Evolutionary conservation across 2,329 filamentous ascomycete genomes (phyloP).

Genomic region (Phyllosticta paracitricarpa): DNA sequence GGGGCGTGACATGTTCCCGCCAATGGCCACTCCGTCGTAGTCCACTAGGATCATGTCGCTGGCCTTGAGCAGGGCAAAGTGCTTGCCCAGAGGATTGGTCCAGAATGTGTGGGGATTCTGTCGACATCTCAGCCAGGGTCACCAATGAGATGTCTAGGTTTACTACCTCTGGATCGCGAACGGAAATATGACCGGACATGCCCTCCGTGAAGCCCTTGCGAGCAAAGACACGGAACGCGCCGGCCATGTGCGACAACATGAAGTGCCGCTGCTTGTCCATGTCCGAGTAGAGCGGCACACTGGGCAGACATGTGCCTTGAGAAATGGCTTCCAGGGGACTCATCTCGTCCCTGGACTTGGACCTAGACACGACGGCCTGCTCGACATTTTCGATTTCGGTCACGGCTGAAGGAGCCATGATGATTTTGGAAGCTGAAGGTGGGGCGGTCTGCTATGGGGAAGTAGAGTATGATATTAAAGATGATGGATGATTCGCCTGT

Average conservation of each 20-base stretch:
- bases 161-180: conserved; percentile 50
- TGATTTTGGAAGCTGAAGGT: neutral
- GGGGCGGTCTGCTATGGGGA: too few species aligned
- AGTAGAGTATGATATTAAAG: neutral
- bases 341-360: conserved; percentile 9
- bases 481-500: neutral
- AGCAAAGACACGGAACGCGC: conserved; percentile 57
- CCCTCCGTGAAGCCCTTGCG: conserved; percentile 58
- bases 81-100: conserved; percentile 57
- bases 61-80: conserved; percentile 56
- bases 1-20: conserved; percentile 50
- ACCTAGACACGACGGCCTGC: neutral
- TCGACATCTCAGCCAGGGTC: neutral
- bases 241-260: conserved; percentile 55
- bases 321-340: conserved; percentile 32
- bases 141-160: neutral
- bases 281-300: conserved; percentile 47
- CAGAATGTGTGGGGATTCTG: conserved; percentile 49
- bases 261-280: conserved; percentile 51
- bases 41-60: conserved; percentile 60
- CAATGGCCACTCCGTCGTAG: conserved; percentile 51
- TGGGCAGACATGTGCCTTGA: conserved; percentile 37
- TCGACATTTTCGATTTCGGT: conserved; percentile 1
- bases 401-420: conserved; percentile 7
- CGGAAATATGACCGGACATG: conserved; percentile 58